A percentile compares a stretch with the other conserved stretches of the same genome.
These are phyloP conservation scores for Pythium folliculosum DNA, from an alignment of 352 stramenopile species.

Conservation along the genomic window DNA sequence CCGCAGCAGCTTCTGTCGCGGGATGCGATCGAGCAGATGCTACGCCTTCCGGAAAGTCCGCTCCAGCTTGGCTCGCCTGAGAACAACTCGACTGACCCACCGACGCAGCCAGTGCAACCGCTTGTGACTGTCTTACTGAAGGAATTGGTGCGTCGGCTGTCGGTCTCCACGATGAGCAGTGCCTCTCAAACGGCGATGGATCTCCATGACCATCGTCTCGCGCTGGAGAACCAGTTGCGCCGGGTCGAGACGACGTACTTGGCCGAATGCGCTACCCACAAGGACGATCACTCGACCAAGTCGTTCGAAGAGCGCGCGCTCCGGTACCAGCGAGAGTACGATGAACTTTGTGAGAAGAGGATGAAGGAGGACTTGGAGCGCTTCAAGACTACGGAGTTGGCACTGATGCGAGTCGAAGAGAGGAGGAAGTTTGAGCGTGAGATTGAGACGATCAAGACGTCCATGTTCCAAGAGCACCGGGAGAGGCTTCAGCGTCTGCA, in stretches of 20 bases:
- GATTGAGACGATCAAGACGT: slow-evolving; percentile 41
- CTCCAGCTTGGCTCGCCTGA: slow-evolving; percentile 22
- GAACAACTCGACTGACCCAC: neutral
- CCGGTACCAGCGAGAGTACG: slow-evolving; percentile 68
- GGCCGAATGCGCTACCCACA: slow-evolving; percentile 40
- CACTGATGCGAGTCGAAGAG: slow-evolving; percentile 61
- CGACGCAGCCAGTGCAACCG: slow-evolving; percentile 28
- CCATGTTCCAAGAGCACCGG: slow-evolving; percentile 52
- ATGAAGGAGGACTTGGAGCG: slow-evolving; percentile 56
- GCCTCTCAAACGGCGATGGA: slow-evolving; percentile 64
- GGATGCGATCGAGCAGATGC: slow-evolving; percentile 45
- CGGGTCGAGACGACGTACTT: slow-evolving; percentile 67
- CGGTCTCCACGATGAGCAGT: slow-evolving; percentile 37
- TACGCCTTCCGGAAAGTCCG: slow-evolving; percentile 18
- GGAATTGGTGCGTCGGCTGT: slow-evolving; percentile 38
- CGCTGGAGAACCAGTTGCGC: slow-evolving; percentile 57
- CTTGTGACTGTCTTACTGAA: slow-evolving; percentile 34
- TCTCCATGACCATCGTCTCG: slow-evolving; percentile 62
- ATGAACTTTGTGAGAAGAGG: slow-evolving; percentile 54
- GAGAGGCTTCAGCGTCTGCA: slow-evolving; percentile 47
- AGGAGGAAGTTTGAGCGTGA: slow-evolving; percentile 54
- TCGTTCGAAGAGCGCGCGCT: slow-evolving; percentile 66
- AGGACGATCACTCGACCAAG: slow-evolving; percentile 34
- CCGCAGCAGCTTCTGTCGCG: slow-evolving; percentile 41
- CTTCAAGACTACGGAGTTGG: slow-evolving; percentile 56